Base-by-base conservation (phyloP, 2,329 filamentous ascomycete genomes). In the Aspergillus pseudoterreus region DNA sequence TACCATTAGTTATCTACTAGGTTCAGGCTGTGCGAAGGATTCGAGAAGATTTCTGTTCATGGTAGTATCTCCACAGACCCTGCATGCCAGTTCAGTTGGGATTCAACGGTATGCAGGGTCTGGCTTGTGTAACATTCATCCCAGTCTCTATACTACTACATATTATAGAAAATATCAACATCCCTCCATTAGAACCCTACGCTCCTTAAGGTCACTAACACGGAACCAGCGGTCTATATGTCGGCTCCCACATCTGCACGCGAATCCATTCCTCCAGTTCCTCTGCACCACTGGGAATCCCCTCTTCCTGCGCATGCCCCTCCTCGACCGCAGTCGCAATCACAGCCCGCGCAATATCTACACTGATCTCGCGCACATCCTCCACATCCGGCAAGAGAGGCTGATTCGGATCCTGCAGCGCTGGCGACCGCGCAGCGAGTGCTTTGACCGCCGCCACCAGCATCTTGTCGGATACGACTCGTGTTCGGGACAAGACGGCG, bases 391-490 rank as follows among this genome's bases (percentile, higher is more conserved):
- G 90, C 1, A 95, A 70, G 4, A 95, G 74, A 0, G 86, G 87
- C 14, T 81, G 82, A 9, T 78, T 80, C 0, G 80, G 71, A 59
- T 90, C 83, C 21, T 79, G 71, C 0, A 91, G 74, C 0, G 88
- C 87, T 0, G 91, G 91, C 0, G 86, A 86, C 51, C 87, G 77
- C 4, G 79, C 80, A 0, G 88, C 85, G 0, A 95, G 80, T 2
- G 84, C 87, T 62, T 86, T 81, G 3, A 88, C 84, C 0, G 90
- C 91, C 0, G 88, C 87, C 0, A 95, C 87, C 11, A 95, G 82
- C 83, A 95, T 92, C 56, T 82, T 81, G 55, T 92, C 85, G 0
- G 86, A 87, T 24, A 95, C 71, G 0, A 84, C 77, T 11, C 75
- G 78, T 2, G 86, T 78, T 12, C 88, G 83, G 22, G 79, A 85